phyloP scores from a whole-genome alignment of 1,284 basidiomycete genomes.

The Malassezia arunalokei region DNA sequence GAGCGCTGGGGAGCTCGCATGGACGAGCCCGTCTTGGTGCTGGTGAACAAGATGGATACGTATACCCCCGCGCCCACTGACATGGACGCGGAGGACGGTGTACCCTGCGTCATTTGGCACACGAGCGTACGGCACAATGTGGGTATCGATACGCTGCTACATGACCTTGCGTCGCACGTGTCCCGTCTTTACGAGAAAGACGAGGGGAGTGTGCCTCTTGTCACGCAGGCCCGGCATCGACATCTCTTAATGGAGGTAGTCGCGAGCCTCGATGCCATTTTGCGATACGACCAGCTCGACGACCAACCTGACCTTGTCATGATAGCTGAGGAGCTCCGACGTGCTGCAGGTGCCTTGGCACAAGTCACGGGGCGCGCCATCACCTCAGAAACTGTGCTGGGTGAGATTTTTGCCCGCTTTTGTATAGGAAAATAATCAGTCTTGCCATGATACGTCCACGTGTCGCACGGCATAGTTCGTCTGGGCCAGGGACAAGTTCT shows the following conservation, averaged over 20 bases:
- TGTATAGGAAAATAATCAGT: conserved; percentile 28
- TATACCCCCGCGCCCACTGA: background rate
- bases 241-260: conserved; percentile 60
- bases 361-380: conserved; percentile 60
- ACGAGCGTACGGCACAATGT: conserved; percentile 57
- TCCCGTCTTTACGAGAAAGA: conserved; percentile 51
- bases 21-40: conserved; percentile 48
- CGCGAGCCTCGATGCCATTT: conserved; percentile 57
- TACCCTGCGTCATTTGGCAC: conserved; percentile 49
- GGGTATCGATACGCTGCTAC: conserved; percentile 55
- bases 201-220: conserved; percentile 53
- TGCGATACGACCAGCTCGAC: background rate
- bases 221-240: conserved; percentile 67
- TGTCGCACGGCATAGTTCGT: background rate
- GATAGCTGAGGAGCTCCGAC: conserved; percentile 70
- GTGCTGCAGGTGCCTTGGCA: conserved; percentile 67
- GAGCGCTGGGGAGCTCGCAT: background rate
- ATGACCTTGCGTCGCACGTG: conserved; percentile 53
- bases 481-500: background rate
- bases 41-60: conserved; percentile 65
- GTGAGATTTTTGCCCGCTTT: conserved; percentile 60
- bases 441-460: background rate
- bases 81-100: background rate
- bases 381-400: conserved; percentile 65
- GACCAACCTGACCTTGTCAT: conserved; percentile 58